Percentiles rank a stretch among this genome's conserved stretches.
Conservation (phyloP, 2,329 filamentous ascomycete genomes). For the Claviceps cyperi region DNA sequence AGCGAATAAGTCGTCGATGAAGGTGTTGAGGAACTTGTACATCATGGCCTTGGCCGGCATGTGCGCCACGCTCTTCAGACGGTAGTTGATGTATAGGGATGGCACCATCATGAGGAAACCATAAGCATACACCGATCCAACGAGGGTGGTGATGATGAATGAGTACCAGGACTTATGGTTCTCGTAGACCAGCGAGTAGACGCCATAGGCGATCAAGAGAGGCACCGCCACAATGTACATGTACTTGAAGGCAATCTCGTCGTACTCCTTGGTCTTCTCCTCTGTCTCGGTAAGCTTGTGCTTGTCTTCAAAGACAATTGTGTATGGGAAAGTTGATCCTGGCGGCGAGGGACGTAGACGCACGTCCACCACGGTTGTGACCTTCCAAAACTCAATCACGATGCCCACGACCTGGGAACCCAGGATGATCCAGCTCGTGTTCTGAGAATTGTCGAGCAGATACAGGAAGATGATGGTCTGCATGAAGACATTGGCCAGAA, state of each 20-base stretch:
- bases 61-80: slow-evolving; percentile 86
- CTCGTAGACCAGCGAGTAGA: slow-evolving; percentile 85
- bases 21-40: slow-evolving; percentile 97
- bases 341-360: slow-evolving; percentile 55
- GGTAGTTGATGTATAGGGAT: slow-evolving; percentile 96
- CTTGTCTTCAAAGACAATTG: slow-evolving; percentile 84
- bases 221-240: slow-evolving; percentile 88
- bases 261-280: slow-evolving; percentile 96
- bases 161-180: slow-evolving; percentile 97
- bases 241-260: slow-evolving; percentile 94
- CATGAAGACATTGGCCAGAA: slow-evolving; percentile 96
- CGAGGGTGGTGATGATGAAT: slow-evolving; percentile 86
- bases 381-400: slow-evolving; percentile 68
- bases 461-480: slow-evolving; percentile 92
- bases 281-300: slow-evolving; percentile 90
- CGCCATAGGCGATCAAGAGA: slow-evolving; percentile 74
- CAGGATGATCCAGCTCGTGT: slow-evolving; percentile 98
- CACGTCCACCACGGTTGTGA: slow-evolving; percentile 89
- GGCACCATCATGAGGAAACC: slow-evolving; percentile 99
- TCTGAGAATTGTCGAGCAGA: slow-evolving; percentile 90
- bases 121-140: slow-evolving; percentile 93
- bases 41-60: slow-evolving; percentile 95
- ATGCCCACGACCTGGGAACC: slow-evolving; percentile 79
- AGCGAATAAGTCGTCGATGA: slow-evolving; percentile 96
- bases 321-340: slow-evolving; percentile 62